Evolutionary conservation across 257 asterid genomes (phyloP), one percentile per base, ranked within the genome.

Genomic region (Thymus mandschuricus): DNA sequence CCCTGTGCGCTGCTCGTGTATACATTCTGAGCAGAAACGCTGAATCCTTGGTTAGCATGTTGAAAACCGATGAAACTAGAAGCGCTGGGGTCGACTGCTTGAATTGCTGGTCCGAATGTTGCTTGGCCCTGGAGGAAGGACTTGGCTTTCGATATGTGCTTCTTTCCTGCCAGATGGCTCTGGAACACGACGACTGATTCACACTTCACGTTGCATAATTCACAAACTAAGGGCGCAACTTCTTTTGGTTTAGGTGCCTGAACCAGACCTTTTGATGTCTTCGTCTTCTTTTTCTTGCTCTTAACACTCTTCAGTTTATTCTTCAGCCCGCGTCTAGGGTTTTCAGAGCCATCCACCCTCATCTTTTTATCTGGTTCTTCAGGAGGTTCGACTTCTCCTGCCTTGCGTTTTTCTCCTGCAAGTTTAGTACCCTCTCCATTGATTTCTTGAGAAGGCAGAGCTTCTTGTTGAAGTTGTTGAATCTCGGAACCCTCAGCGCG

Each of bases 131-230:
- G 40, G 4, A 85, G 68, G 70, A 83, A 85, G 43, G 78, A 85
- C 75, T 83, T 83, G n/a, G 85, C 84, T 52, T 88, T 88, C 44
- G 75, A 62, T 49, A 57, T 78, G 85, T 88, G 95, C 79, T 80
- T 88, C 81, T 78, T 85, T 70, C 95, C 95, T n/a, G 64, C 72
- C 85, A 88, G 66, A 76, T 88, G 95, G 41, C 85, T 79, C 57
- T 85, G 91, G 76, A 85, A 88, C 64, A 78, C 86, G 27, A 79
- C 80, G n/a, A 33, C 50, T 9, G 95, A 78, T 70, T 84, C 87
- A 66, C 94, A 87, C 66, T 74, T 83, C 2, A 83, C 86, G 3
- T 83, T 79, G 59, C 94, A 87, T 50, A 87, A 63, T 78, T 87
- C 94, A 30, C 94, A 87, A 44, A 83, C 81, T 67, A 87, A 75